phyloP scores from a whole-genome alignment of 2,329 filamentous ascomycete genomes.

The Calonectria pteridis region DNA sequence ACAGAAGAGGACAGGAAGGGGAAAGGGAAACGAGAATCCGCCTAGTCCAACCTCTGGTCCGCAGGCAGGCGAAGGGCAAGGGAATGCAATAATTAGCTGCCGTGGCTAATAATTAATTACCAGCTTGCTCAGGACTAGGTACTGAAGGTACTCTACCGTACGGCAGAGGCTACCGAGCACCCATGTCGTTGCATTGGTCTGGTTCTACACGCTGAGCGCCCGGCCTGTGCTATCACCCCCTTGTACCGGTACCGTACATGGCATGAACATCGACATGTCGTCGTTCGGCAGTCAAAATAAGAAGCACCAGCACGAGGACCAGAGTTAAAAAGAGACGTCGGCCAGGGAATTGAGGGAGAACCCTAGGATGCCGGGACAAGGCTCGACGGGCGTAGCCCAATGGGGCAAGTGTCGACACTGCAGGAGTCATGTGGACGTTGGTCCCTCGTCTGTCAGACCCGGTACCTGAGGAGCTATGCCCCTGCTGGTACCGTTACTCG shows the following conservation, averaged over 20 bases:
- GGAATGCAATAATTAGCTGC: constrained; percentile 11
- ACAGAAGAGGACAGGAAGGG: neutral
- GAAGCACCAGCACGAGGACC: constrained; percentile 8
- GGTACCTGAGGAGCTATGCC: constrained; percentile 11
- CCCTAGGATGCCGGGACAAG: constrained; percentile 12
- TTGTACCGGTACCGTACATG: neutral
- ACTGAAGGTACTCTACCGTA: neutral
- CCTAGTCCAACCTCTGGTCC: neutral
- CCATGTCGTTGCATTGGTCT: constrained; percentile 2
- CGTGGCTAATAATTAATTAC: constrained; percentile 10
- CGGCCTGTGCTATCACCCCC: neutral
- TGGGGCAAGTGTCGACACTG: constrained; percentile 43
- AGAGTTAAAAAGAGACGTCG: constrained; percentile 12
- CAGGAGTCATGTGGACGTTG: constrained; percentile 35
- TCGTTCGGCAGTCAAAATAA: constrained; percentile 11
- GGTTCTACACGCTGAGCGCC: constrained; percentile 1
- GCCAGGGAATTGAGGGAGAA: constrained; percentile 3
- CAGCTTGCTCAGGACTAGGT: neutral
- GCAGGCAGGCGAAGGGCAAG: neutral
- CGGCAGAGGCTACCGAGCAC: constrained; percentile 5
- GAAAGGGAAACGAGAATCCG: constrained; percentile 1
- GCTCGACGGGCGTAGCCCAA: neutral
- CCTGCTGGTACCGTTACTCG: constrained; percentile 4
- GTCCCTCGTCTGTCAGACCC: neutral
- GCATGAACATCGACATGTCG: constrained; percentile 7